Evolutionary conservation across 768 basidiomycete species (phyloP).

Genomic region (Russula lepida): DNA sequence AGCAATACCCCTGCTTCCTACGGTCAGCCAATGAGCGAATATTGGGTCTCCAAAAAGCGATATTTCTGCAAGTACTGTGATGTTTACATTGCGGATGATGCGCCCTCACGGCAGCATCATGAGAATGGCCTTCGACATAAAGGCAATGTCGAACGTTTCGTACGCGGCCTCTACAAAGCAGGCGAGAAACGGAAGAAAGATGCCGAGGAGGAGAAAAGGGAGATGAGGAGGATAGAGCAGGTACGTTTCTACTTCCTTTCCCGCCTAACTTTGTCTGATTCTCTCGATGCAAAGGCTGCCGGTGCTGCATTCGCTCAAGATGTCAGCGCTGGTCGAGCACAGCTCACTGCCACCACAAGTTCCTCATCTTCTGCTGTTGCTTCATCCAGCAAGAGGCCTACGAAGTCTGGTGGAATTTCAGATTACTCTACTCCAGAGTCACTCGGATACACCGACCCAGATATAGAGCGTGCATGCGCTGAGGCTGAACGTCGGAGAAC

Average conservation of each 20-base stretch:
- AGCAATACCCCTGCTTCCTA: slow-evolving; percentile 1
- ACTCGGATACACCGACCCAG: slow-evolving; percentile 73
- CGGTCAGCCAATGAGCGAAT: slow-evolving; percentile 60
- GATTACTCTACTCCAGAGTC: slow-evolving; percentile 87
- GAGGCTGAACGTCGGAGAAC: slow-evolving; percentile 50
- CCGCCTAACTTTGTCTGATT: not conserved
- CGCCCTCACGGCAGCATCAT: slow-evolving; percentile 81
- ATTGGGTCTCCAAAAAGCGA: slow-evolving; percentile 88
- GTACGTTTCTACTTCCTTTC: slow-evolving; percentile 33
- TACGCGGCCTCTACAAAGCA: slow-evolving; percentile 86
- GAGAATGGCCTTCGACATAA: slow-evolving; percentile 92
- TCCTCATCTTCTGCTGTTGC: slow-evolving; percentile 21
- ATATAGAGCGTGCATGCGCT: slow-evolving; percentile 53
- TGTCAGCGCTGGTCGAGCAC: slow-evolving; percentile 54
- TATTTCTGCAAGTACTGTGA: slow-evolving; percentile 98
- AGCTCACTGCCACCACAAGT: slow-evolving; percentile 23
- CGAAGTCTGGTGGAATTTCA: slow-evolving; percentile 57
- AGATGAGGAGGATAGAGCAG: slow-evolving; percentile 80
- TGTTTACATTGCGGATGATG: slow-evolving; percentile 95
- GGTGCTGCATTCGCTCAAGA: slow-evolving; percentile 73
- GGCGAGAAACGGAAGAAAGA: slow-evolving; percentile 86
- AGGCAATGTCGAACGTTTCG: slow-evolving; percentile 88
- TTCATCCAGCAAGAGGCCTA: slow-evolving; percentile 24
- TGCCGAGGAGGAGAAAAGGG: slow-evolving; percentile 73
- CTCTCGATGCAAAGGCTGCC: slow-evolving; percentile 47